Evolutionary conservation across 1,139 yeast species (phyloP).

Genomic region (Candida anutae): DNA sequence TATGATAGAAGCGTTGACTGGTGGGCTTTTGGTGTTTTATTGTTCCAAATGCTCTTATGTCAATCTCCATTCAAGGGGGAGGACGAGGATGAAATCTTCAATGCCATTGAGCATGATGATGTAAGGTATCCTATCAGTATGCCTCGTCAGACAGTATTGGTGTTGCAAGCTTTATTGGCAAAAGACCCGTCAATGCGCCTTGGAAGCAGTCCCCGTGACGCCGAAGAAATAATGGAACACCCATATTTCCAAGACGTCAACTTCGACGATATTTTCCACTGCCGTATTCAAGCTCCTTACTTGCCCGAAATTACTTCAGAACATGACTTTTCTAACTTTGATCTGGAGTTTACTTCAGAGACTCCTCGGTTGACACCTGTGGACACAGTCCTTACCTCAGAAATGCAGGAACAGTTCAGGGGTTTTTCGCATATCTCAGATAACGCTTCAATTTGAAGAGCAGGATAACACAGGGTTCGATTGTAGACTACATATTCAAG

Average conservation of each 20-base stretch:
- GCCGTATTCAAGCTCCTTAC: slow-evolving; percentile 78
- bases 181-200: slow-evolving; percentile 80
- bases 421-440: slow-evolving; percentile 90
- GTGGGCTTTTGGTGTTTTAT: slow-evolving; percentile 98
- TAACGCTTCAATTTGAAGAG: slow-evolving; percentile 35
- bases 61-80: slow-evolving; percentile 98
- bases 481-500: too few relatives aligned
- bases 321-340: slow-evolving; percentile 89
- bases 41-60: slow-evolving; percentile 92
- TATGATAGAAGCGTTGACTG: slow-evolving; percentile 95
- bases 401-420: slow-evolving; percentile 93
- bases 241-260: slow-evolving; percentile 86
- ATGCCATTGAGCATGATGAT: slow-evolving; percentile 95
- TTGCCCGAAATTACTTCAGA: slow-evolving; percentile 76
- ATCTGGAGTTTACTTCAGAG: slow-evolving; percentile 89
- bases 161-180: slow-evolving; percentile 81
- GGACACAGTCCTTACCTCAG: slow-evolving; percentile 75
- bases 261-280: slow-evolving; percentile 75
- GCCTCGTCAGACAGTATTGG: slow-evolving; percentile 95
- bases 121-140: slow-evolving; percentile 96
- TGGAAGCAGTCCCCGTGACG: slow-evolving; percentile 85
- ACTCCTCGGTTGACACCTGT: slow-evolving; percentile 95
- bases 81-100: slow-evolving; percentile 96
- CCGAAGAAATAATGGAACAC: slow-evolving; percentile 89
- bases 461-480: not conserved